A percentile compares a stretch with the other conserved stretches of the same genome.
Evolutionary conservation across 1,284 basidiomycete genomes (phyloP).

Genomic region (Leccinum angustisporum): DNA sequence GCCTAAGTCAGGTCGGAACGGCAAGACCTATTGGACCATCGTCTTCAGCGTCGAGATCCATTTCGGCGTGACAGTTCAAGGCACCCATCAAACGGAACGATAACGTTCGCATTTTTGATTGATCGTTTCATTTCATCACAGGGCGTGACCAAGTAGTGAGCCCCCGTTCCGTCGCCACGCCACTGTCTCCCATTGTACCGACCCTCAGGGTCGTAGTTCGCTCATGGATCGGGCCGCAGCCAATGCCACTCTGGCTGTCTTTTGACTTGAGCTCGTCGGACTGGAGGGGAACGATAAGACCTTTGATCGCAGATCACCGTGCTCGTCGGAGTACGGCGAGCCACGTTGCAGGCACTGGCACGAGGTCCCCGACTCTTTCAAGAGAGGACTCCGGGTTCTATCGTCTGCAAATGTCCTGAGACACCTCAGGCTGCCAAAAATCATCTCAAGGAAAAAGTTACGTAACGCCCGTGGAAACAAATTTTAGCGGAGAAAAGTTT

Average conservation of each 20-base stretch:
- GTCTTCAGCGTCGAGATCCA: conserved; percentile 80
- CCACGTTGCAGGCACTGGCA: not conserved
- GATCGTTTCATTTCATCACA: conserved; percentile 27
- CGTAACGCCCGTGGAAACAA: too few relatives aligned
- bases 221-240: not conserved
- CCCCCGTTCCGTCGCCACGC: conserved; percentile 28
- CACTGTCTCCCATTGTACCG: not conserved
- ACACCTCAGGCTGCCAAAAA: too few relatives aligned
- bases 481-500: too few relatives aligned
- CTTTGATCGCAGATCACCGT: too few relatives aligned
- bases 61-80: conserved; percentile 77
- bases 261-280: not conserved
- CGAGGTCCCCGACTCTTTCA: too few relatives aligned
- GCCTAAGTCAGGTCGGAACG: conserved; percentile 59
- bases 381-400: too few relatives aligned
- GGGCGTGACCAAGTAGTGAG: conserved; percentile 67
- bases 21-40: conserved; percentile 76
- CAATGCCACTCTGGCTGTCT: not conserved
- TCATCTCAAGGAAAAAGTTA: too few relatives aligned
- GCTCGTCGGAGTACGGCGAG: not conserved
- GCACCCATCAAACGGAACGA: conserved; percentile 80
- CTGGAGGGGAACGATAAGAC: not conserved
- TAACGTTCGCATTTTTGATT: conserved; percentile 45
- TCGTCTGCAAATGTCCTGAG: too few relatives aligned
- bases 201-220: not conserved